Evolutionary conservation across 495 filamentous ascomycete genomes (phyloP), one percentile per base, ranked within the genome.

Genomic region (Aspergillus nanangensis): DNA sequence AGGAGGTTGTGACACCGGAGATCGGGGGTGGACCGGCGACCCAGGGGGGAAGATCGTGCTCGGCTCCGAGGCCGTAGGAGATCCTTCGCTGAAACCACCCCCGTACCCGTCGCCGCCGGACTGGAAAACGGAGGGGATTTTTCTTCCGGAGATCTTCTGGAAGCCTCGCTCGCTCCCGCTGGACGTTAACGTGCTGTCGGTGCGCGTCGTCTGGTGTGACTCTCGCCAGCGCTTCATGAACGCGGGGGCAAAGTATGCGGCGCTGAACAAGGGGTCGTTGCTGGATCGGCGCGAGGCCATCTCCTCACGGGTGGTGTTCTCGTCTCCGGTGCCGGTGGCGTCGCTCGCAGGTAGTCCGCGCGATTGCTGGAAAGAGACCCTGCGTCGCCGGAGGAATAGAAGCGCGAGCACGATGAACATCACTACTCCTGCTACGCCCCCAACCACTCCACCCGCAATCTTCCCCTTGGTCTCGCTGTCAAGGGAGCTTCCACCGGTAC

Each of bases 21-120:
- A 58, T 19, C 57, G 60, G 13, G 56, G 51, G 10, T 53, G 51
- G 3, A 58, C 52, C 5, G 65, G 55, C 32, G 66, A 60, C 1
- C 45, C 56, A 15, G 31, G 54, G 38, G 31, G 49, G 44, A 22
- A 60, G 51, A 18, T 60, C 43, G 35, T 44, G 29, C 56, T 59
- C 2, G 52, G 45, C 37, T 66, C 62, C 2, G 52, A 56, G 7
- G 34, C 40, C 15, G 58, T 56, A 2, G 55, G 59, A 4, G 58
- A 61, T 18, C 45, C 43, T 21, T 49, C 60, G 33, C 56, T 60
- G 3, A 66, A 32, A 5, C 63, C 59, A 41, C 80, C 84, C 47
- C 78, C 77, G 55, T 82, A 88, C 3, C 84, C 85, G 59, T 88
- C 82, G 15, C 84, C 83, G 35, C 86, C 83, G 25, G 77, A 77